phyloP scores from a whole-genome alignment of 1,284 basidiomycete genomes.

The Tilletia horrida region DNA sequence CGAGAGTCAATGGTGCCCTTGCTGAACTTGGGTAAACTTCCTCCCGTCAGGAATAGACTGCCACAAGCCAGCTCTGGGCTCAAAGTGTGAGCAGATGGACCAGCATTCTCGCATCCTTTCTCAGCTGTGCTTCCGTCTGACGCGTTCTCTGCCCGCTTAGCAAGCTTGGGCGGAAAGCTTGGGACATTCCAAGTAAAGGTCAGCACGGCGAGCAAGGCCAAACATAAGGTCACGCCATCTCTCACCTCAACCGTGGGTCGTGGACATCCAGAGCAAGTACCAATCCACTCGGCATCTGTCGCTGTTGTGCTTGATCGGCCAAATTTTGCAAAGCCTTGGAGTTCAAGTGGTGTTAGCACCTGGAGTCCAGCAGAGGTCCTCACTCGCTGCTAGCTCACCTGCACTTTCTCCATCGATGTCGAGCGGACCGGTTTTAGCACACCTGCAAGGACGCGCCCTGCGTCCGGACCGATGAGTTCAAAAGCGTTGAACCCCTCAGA shows the following conservation, averaged over 20 bases:
- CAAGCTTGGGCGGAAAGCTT: slow-evolving; percentile 18
- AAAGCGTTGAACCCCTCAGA: slow-evolving; percentile 46
- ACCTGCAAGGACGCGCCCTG: slow-evolving; percentile 31
- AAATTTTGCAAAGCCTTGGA: background rate
- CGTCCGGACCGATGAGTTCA: slow-evolving; percentile 39
- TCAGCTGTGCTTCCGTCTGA: background rate
- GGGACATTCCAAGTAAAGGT: background rate
- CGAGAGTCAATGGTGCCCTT: slow-evolving; percentile 48
- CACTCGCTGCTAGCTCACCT: too few relatives aligned
- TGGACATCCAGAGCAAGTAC: slow-evolving; percentile 31
- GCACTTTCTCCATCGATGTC: background rate
- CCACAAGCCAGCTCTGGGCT: background rate
- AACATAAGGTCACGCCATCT: background rate
- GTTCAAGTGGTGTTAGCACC: background rate
- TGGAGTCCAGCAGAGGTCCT: background rate
- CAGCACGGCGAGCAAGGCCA: background rate
- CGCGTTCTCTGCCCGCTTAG: background rate
- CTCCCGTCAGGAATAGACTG: slow-evolving; percentile 29
- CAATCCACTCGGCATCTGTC: slow-evolving; percentile 14
- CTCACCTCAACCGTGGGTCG: slow-evolving; percentile 45
- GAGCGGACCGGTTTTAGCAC: slow-evolving; percentile 28
- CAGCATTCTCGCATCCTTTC: background rate
- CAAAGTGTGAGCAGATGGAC: background rate
- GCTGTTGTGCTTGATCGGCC: background rate
- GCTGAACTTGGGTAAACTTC: slow-evolving; percentile 31